These are phyloP conservation scores for Chernovozyma aurita DNA, from an alignment of 1,139 yeast species.

Conservation along the genomic window DNA sequence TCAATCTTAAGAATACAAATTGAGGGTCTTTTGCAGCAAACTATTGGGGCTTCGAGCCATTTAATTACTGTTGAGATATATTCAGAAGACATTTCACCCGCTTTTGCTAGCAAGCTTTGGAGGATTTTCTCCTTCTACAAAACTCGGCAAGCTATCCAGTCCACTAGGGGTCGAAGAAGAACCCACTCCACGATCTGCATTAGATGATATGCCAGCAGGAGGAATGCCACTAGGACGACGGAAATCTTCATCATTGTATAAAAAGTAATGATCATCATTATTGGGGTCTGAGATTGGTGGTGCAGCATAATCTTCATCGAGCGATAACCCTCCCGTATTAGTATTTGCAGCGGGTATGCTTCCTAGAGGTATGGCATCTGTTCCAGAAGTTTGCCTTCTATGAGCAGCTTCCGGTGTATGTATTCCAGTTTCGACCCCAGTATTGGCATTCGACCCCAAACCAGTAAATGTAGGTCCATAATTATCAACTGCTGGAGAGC, in stretches of 20 bases:
- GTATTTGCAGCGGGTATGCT: not conserved
- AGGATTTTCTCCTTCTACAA: constrained; percentile 1
- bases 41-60: too few relatives aligned
- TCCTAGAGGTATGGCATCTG: constrained; percentile 6
- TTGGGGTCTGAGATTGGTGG: not conserved
- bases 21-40: too few relatives aligned
- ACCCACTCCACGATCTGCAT: not conserved
- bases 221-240: constrained; percentile 8
- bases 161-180: constrained; percentile 1
- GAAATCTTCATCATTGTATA: constrained; percentile 6
- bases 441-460: constrained; percentile 22
- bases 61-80: too few relatives aligned
- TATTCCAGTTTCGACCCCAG: constrained; percentile 6
- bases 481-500: constrained; percentile 11
- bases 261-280: not conserved
- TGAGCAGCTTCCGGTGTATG: constrained; percentile 19
- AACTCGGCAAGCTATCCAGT: constrained; percentile 6
- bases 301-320: not conserved
- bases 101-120: not conserved
- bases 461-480: constrained; percentile 7
- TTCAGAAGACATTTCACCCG: too few relatives aligned
- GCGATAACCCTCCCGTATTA: not conserved
- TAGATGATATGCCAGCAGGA: constrained; percentile 3
- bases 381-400: constrained; percentile 4
- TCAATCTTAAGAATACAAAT: too few relatives aligned